phyloP scores from a whole-genome alignment of 768 basidiomycete genomes.

The Xerocomellus chrysenteron region DNA sequence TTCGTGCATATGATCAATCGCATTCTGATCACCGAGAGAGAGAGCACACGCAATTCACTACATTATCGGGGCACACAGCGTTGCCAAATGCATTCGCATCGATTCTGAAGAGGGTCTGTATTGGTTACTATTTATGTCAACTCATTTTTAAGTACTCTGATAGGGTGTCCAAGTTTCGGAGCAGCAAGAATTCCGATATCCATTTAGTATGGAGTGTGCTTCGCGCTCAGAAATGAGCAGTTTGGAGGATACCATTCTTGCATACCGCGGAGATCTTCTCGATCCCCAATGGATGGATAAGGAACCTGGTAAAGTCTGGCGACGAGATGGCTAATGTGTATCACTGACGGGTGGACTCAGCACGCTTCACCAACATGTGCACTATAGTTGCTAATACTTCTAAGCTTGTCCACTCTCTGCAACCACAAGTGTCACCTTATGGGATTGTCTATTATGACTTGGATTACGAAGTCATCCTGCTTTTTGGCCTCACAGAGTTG shows the following conservation, averaged over 20 bases:
- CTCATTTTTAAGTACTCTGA: neutral
- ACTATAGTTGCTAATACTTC: neutral
- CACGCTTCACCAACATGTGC: slow-evolving; percentile 5
- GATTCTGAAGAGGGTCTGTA: slow-evolving; percentile 34
- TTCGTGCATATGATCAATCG: slow-evolving; percentile 22
- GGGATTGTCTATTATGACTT: slow-evolving; percentile 12
- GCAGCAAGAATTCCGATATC: neutral
- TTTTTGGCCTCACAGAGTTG: slow-evolving; percentile 36
- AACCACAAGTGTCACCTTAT: neutral
- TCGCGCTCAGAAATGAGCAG: neutral
- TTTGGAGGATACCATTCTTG: neutral
- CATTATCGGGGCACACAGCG: slow-evolving; percentile 25
- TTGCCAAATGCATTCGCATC: slow-evolving; percentile 36
- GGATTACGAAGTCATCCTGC: slow-evolving; percentile 34
- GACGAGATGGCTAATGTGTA: neutral
- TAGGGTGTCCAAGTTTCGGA: slow-evolving; percentile 10
- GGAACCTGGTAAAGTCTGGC: neutral
- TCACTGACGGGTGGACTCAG: neutral
- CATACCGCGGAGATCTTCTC: neutral
- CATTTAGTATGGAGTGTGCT: neutral
- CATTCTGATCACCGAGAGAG: slow-evolving; percentile 39
- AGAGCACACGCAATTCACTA: slow-evolving; percentile 15
- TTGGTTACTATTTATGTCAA: neutral
- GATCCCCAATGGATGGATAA: neutral
- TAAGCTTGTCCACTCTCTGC: neutral